Evolutionary conservation across 2,329 filamentous ascomycete species (phyloP).

Genomic region (Colletotrichum eremochloae): DNA sequence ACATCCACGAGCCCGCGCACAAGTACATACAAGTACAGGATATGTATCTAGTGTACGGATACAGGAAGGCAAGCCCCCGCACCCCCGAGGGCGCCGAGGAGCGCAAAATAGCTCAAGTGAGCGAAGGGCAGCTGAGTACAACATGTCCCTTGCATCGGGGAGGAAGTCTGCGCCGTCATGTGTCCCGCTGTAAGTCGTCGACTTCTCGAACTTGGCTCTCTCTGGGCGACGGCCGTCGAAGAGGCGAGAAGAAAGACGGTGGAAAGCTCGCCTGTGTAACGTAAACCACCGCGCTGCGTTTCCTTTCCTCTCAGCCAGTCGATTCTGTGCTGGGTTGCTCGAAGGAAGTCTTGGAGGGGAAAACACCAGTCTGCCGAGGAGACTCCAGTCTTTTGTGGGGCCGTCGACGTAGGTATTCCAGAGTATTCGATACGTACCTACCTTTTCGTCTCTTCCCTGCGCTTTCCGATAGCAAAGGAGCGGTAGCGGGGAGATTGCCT

Average conservation of each 20-base stretch:
- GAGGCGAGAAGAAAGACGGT: background rate
- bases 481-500: constrained; percentile 20
- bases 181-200: background rate
- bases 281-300: constrained; percentile 1
- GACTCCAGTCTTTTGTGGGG: constrained; percentile 5
- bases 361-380: constrained; percentile 27
- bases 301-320: constrained; percentile 29
- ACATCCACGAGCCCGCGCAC: background rate
- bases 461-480: background rate
- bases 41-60: background rate
- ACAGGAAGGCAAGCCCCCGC: too few relatives aligned
- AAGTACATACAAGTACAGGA: background rate
- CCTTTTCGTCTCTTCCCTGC: constrained; percentile 2
- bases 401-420: constrained; percentile 12
- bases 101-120: constrained; percentile 21
- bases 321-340: constrained; percentile 19
- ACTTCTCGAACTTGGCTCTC: constrained; percentile 4
- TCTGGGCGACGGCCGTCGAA: background rate
- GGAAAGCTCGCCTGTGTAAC: background rate
- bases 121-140: background rate
- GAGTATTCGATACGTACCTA: constrained; percentile 19
- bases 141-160: background rate
- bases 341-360: constrained; percentile 29
- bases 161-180: background rate
- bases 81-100: constrained; percentile 25